Percentiles rank a stretch among this genome's conserved stretches.
phyloP scores from a whole-genome alignment of 208 protist species.

The Trypanosoma cruzi region DNA sequence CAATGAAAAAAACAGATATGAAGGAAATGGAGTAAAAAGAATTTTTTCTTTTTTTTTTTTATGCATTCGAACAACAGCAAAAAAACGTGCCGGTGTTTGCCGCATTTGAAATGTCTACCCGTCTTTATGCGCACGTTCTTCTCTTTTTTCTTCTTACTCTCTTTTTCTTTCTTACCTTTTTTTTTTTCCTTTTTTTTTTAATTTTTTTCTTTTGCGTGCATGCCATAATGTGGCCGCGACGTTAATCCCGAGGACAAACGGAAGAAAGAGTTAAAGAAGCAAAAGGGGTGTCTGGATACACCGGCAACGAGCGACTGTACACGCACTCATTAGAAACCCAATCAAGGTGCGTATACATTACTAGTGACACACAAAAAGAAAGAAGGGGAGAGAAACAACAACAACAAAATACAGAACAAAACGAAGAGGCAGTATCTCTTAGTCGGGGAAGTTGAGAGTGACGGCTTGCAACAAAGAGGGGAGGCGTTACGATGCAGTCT shows the following conservation, averaged over 20 bases:
- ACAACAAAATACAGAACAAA: not conserved
- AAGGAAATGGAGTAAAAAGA: no score
- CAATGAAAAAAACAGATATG: not conserved
- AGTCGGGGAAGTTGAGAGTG: no score
- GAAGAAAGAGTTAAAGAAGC: not conserved
- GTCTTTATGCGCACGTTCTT: conserved; percentile 12
- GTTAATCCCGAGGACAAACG: not conserved
- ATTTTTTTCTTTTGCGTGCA: conserved; percentile 1
- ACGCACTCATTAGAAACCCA: no score
- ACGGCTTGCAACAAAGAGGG: no score
- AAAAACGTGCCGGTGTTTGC: not conserved
- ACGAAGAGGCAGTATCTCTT: not conserved
- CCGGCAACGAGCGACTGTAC: no score
- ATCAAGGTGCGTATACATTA: no score
- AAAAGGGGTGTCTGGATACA: no score
- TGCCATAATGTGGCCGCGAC: not conserved
- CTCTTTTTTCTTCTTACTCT: conserved; percentile 3
- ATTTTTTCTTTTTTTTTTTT: no score
- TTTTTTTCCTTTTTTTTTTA: conserved; percentile 23
- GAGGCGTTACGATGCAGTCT: not conserved
- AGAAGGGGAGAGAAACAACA: not conserved
- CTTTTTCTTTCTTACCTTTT: not conserved
- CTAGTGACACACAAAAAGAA: no score
- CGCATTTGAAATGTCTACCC: conserved; percentile 4
- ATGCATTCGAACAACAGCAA: conserved; percentile 1